A percentile compares a stretch with the other conserved stretches of the same genome.
phyloP scores from a whole-genome alignment of 805 yeast species.

The Candida bentonensis region DNA sequence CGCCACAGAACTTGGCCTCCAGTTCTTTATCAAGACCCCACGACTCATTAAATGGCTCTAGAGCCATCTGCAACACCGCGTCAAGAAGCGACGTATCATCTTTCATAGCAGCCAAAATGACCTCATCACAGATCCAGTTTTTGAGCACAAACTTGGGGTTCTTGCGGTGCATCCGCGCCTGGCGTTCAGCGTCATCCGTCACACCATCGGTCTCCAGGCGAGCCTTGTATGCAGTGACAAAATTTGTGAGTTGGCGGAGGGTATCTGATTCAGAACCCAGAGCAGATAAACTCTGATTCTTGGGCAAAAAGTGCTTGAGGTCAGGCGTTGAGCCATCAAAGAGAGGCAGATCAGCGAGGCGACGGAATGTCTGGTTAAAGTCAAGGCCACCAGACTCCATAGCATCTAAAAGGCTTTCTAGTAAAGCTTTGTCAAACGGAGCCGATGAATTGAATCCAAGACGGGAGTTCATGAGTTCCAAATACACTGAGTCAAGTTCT shows the following conservation, averaged over 20 bases:
- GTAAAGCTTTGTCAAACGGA: conserved; percentile 26
- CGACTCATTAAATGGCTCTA: conserved; percentile 53
- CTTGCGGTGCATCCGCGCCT: conserved; percentile 26
- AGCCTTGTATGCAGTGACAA: conserved; percentile 38
- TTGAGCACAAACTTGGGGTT: conserved; percentile 80
- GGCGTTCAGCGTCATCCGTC: conserved; percentile 27
- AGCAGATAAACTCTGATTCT: conserved; percentile 21
- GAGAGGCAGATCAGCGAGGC: conserved; percentile 37
- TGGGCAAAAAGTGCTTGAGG: conserved; percentile 19
- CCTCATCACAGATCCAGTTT: conserved; percentile 78
- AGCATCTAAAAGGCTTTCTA: conserved; percentile 49
- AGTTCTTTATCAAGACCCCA: conserved; percentile 57
- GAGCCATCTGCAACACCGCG: conserved; percentile 56
- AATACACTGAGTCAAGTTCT: conserved; percentile 45
- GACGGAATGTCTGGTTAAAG: conserved; percentile 65
- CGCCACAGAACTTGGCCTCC: conserved; percentile 39
- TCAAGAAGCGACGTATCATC: conserved; percentile 38
- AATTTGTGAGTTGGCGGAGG: conserved; percentile 31
- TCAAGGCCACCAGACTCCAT: conserved; percentile 53
- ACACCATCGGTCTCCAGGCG: conserved; percentile 28
- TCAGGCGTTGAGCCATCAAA: conserved; percentile 21
- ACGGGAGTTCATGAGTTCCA: conserved; percentile 43
- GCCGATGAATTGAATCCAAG: conserved; percentile 44
- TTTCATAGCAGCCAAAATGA: conserved; percentile 41
- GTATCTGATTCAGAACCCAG: conserved; percentile 20